phyloP scores from a whole-genome alignment of 345 rosid species.

The Eucalyptus marginata region DNA sequence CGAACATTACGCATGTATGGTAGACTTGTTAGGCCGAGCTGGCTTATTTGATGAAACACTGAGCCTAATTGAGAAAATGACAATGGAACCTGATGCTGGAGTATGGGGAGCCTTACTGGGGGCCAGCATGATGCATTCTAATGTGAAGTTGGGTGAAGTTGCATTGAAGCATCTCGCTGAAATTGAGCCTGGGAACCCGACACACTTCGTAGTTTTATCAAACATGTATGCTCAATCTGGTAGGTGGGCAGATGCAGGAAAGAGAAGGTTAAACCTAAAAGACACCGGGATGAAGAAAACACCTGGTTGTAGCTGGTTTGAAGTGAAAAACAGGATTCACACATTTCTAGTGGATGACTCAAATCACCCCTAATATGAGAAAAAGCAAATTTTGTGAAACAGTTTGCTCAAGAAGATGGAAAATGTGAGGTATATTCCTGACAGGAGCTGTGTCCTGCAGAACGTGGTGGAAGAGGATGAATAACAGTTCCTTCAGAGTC shows the following conservation, averaged over 20 bases:
- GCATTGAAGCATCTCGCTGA: conserved; percentile 30
- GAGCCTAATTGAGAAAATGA: conserved; percentile 28
- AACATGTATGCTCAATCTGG: conserved; percentile 21
- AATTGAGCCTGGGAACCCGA: conserved; percentile 42
- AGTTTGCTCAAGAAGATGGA: neutral
- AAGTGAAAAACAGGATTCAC: neutral
- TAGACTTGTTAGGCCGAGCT: conserved; percentile 53
- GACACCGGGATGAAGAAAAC: conserved; percentile 14
- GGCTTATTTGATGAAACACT: conserved; percentile 39
- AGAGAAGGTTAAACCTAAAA: conserved; percentile 14
- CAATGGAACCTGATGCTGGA: conserved; percentile 41
- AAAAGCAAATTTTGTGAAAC: neutral
- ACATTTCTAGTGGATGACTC: neutral
- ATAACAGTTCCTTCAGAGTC: neutral
- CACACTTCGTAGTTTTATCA: conserved; percentile 24
- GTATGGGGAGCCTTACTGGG: conserved; percentile 56
- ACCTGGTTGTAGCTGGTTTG: conserved; percentile 51
- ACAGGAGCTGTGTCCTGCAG: neutral
- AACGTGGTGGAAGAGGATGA: conserved; percentile 1
- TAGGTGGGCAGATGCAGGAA: conserved; percentile 27
- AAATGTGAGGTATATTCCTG: neutral
- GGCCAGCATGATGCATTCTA: conserved; percentile 41
- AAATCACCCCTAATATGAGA: neutral
- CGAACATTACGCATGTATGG: conserved; percentile 54
- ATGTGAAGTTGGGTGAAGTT: conserved; percentile 32